These are phyloP conservation scores for Hypsizygus marmoreus DNA, from an alignment of 768 basidiomycete species.

Conservation along the genomic window DNA sequence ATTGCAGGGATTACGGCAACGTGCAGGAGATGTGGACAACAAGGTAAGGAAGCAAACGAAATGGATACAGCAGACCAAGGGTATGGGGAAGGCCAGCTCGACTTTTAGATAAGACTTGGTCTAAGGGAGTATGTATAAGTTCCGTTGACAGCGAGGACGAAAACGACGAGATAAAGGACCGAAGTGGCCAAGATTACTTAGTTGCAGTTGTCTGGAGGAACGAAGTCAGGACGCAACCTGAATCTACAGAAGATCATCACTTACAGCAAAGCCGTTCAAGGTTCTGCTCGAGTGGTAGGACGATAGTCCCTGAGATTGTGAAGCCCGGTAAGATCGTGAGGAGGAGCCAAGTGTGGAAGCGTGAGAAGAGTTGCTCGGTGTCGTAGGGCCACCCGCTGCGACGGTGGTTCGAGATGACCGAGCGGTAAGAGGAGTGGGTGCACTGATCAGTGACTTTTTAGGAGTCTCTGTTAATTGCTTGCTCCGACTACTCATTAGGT, in stretches of 20 bases:
- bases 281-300: conserved; percentile 79
- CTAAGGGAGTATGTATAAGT: conserved; percentile 21
- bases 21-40: conserved; percentile 41
- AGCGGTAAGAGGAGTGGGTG: conserved; percentile 85
- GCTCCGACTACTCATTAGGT: conserved; percentile 51
- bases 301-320: conserved; percentile 69
- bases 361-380: conserved; percentile 58
- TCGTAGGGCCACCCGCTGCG: conserved; percentile 51
- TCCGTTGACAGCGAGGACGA: conserved; percentile 21
- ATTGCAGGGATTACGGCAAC: conserved; percentile 31
- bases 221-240: conserved; percentile 10
- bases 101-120: conserved; percentile 22
- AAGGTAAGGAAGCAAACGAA: conserved; percentile 31
- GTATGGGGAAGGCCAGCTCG: conserved; percentile 47
- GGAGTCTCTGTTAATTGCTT: conserved; percentile 68
- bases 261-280: conserved; percentile 68
- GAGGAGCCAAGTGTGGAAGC: conserved; percentile 58
- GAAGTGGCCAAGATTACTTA: no score
- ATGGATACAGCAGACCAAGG: conserved; percentile 38
- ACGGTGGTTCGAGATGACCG: conserved; percentile 62
- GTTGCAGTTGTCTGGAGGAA: conserved; percentile 38
- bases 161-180: conserved; percentile 19
- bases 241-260: conserved; percentile 25
- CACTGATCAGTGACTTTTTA: conserved; percentile 88
- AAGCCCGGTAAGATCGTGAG: conserved; percentile 66